Base-by-base conservation (phyloP, 2,329 filamentous ascomycete genomes). In the Monosporascus ibericus region DNA sequence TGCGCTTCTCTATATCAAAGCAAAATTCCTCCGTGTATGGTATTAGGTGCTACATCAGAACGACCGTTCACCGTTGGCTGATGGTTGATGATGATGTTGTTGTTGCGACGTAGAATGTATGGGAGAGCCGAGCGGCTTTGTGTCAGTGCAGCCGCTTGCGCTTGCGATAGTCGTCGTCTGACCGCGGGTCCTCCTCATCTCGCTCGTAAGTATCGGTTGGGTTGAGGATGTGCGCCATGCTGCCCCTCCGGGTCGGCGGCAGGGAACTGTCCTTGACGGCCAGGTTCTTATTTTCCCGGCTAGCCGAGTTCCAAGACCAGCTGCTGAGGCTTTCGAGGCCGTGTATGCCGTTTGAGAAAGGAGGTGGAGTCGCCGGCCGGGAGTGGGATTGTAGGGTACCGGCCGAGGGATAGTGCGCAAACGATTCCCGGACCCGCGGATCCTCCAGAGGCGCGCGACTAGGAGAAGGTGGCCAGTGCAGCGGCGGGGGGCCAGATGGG, bases 151-250 rank as follows among this genome's bases (percentile, higher is more conserved):
- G 69, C 51, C 83, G 75, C 67, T 85, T 85, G 52, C 83, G 75
- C 66, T 86, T 86, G 44, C 80, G 73, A 27, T 46, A 46, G 58
- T 82, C 80, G 11, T 82, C 79, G 22, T 84, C 79, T 22, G 76
- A 79, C 34, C 79, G 70, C 0, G 70, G 71, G 44, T 80, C 78
- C 52, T 81, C 80, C 52, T 82, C 80, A 6, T 78, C 76, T 38
- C 77, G 71, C 65, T 82, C 80, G 6, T 72, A 73, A 20, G 76
- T 81, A 49, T 81, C 78, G 24, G 79, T 79, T 1, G 80, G 80
- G 60, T 84, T 84, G n/a, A 84, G 69, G 18, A 84, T 84, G 55
- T 84, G 80, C 0, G 80, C 80, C 79, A 84, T 83, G 66, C 80
- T 84, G 24, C 80, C 79, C 48, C 80, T 69, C 46, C 80, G 69